Evolutionary conservation across 108 stramenopile species (phyloP).

Genomic region (Nitzschia palea): DNA sequence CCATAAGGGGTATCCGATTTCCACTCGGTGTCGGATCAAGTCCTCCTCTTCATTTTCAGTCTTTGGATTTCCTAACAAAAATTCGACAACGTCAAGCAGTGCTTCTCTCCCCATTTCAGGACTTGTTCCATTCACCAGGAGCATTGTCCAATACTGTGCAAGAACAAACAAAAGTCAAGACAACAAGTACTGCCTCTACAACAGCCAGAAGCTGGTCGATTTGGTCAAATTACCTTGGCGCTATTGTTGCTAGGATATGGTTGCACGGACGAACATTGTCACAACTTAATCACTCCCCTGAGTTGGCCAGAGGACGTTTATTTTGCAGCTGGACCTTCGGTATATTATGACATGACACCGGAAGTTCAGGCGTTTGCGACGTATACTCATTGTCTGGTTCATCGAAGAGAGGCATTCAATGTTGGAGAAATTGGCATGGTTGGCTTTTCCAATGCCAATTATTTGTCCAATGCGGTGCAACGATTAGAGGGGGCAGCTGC

Average conservation of each 20-base stretch:
- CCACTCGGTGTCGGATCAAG: neutral
- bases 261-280: constrained; percentile 45
- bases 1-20: neutral
- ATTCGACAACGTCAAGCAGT: neutral
- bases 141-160: neutral
- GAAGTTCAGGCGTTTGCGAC: constrained; percentile 20
- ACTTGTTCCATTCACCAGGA: neutral
- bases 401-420: constrained; percentile 42
- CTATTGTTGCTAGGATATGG: constrained; percentile 47
- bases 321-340: constrained; percentile 32
- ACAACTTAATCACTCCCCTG: constrained; percentile 44
- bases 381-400: constrained; percentile 48
- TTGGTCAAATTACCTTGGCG: constrained; percentile 34
- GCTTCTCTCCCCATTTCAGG: no score
- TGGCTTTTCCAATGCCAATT: constrained; percentile 48
- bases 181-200: neutral
- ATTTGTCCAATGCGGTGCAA: constrained; percentile 36
- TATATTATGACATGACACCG: constrained; percentile 4
- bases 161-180: neutral
- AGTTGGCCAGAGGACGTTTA: constrained; percentile 41
- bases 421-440: constrained; percentile 52
- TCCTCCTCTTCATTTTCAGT: neutral
- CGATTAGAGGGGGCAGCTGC: constrained; percentile 4
- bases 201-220: neutral
- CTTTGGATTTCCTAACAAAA: neutral